phyloP scores from a whole-genome alignment of 2,329 filamentous ascomycete species.

The Capronia americana region DNA sequence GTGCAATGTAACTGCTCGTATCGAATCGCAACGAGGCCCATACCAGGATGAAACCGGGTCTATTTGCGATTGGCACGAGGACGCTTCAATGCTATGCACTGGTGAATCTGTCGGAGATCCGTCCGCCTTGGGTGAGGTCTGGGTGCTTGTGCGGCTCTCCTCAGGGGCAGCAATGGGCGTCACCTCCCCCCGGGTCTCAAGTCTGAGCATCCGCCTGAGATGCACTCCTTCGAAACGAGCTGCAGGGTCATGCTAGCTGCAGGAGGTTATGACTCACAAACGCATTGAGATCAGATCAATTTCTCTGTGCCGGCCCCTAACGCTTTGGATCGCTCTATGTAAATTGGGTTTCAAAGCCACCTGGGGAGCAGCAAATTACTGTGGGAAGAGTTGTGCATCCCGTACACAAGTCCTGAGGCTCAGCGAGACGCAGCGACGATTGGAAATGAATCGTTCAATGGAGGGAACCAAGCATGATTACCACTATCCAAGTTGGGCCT shows the following conservation, averaged over 20 bases:
- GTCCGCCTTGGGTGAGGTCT: neutral
- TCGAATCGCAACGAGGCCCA: neutral
- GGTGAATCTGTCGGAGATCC: neutral
- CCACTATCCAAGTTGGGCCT: neutral
- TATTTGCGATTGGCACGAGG: neutral
- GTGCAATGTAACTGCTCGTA: slow-evolving; percentile 4
- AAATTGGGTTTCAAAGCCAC: neutral
- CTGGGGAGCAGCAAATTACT: neutral
- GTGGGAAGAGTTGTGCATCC: neutral
- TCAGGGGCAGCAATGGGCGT: slow-evolving; percentile 2
- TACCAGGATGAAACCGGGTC: neutral
- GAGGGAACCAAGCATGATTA: neutral
- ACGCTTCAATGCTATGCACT: neutral
- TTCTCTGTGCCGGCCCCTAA: neutral
- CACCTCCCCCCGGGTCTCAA: neutral
- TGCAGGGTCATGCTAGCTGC: neutral
- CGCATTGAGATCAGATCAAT: neutral
- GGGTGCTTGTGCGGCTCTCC: neutral
- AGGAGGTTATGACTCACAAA: slow-evolving; percentile 3
- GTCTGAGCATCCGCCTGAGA: neutral
- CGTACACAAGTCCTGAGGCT: neutral
- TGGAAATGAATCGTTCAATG: neutral
- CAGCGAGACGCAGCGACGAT: neutral
- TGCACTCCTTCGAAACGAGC: neutral
- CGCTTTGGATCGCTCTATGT: neutral